Conservation (phyloP, 2,329 filamentous ascomycete genomes). For the Cercospora sesami region DNA sequence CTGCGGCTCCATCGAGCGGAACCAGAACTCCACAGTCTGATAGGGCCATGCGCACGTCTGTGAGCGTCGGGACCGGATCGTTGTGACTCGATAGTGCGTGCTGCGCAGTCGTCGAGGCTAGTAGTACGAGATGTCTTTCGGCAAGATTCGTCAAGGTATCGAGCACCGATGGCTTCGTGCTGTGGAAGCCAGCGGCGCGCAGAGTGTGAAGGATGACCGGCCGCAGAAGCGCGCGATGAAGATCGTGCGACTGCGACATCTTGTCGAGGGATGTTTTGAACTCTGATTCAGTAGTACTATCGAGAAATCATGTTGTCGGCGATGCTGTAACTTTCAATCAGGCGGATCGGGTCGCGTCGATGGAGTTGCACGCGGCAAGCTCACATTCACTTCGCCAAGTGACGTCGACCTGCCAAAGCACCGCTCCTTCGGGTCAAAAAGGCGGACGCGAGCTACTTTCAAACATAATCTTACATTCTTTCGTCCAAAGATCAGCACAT, state of each 20-base stretch:
- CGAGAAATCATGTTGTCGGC: slow-evolving; percentile 8
- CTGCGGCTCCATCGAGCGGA: slow-evolving; percentile 65
- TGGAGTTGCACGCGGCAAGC: background rate
- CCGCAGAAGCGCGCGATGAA: slow-evolving; percentile 77
- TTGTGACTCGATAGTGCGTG: slow-evolving; percentile 72
- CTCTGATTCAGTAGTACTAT: background rate
- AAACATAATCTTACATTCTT: background rate
- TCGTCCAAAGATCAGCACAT: background rate
- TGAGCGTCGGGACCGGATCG: slow-evolving; percentile 63
- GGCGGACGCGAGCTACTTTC: background rate
- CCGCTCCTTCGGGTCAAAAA: slow-evolving; percentile 4
- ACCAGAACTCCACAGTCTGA: slow-evolving; percentile 75
- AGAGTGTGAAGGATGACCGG: slow-evolving; percentile 88
- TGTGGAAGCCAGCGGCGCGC: slow-evolving; percentile 85
- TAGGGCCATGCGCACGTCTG: slow-evolving; percentile 82
- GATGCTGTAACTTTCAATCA: background rate
- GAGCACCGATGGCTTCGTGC: slow-evolving; percentile 75
- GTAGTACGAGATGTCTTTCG: slow-evolving; percentile 72
- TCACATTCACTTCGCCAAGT: slow-evolving; percentile 11
- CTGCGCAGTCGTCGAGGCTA: slow-evolving; percentile 70
- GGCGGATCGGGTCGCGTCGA: slow-evolving; percentile 1
- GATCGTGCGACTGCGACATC: slow-evolving; percentile 38
- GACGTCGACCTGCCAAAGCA: slow-evolving; percentile 6
- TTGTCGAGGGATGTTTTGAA: slow-evolving; percentile 5
- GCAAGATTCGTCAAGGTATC: slow-evolving; percentile 87